Evolutionary conservation across 768 basidiomycete species (phyloP).

Genomic region (Mrakia frigida): DNA sequence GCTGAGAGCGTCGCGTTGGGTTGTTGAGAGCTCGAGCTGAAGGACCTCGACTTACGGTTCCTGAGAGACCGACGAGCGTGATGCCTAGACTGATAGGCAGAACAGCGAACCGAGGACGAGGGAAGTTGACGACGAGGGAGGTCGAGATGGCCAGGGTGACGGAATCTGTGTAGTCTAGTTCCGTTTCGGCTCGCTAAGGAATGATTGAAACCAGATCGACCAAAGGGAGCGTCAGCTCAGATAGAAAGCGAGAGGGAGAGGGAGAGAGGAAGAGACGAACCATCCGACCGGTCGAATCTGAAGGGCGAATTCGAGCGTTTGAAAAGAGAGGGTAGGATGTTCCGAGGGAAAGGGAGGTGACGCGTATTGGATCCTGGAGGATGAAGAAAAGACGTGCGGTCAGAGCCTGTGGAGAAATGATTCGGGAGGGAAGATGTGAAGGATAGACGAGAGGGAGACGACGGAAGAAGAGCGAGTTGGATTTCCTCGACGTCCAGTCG

Average conservation of each 20-base stretch:
- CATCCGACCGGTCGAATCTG: slow-evolving; percentile 45
- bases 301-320: slow-evolving; percentile 58
- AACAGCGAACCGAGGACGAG: slow-evolving; percentile 49
- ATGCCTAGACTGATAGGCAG: slow-evolving; percentile 65
- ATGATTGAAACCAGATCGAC: neutral
- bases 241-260: neutral
- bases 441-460: neutral
- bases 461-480: neutral
- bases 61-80: slow-evolving; percentile 77
- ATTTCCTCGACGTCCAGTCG: too few species aligned
- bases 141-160: slow-evolving; percentile 54
- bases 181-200: slow-evolving; percentile 69
- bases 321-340: slow-evolving; percentile 63
- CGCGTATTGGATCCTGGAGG: slow-evolving; percentile 70
- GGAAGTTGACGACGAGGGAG: slow-evolving; percentile 47
- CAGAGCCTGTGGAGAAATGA: neutral
- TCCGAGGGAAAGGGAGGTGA: slow-evolving; percentile 72
- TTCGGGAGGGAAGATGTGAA: neutral
- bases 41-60: slow-evolving; percentile 55
- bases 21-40: neutral
- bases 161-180: slow-evolving; percentile 75
- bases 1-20: too few species aligned
- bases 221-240: neutral
- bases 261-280: slow-evolving; percentile 38
- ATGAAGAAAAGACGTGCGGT: neutral